Conservation (phyloP, 208 protist genomes). For the Acanthamoeba triangularis region DNA sequence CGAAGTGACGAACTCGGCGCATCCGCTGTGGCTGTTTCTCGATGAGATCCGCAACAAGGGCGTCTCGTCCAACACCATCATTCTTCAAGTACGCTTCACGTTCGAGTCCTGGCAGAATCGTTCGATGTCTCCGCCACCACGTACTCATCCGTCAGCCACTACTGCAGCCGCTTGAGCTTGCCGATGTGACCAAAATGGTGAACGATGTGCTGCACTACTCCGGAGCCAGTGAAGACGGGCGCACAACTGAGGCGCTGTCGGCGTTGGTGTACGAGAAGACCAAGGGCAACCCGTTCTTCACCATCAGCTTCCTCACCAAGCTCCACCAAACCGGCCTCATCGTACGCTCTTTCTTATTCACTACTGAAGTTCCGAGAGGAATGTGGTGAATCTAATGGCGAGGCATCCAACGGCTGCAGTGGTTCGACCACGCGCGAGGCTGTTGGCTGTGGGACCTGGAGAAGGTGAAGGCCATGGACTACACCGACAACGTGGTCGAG, state of each 20-base stretch:
- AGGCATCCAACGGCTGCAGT: background rate
- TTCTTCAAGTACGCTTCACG: background rate
- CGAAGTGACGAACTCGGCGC: slow-evolving; percentile 22
- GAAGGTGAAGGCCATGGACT: background rate
- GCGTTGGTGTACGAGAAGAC: slow-evolving; percentile 40
- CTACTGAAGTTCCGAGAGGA: too few relatives aligned
- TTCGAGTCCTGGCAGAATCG: too few relatives aligned
- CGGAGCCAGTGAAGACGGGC: background rate
- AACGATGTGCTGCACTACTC: background rate
- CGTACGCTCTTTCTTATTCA: background rate
- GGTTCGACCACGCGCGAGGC: background rate
- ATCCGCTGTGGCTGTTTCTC: slow-evolving; percentile 57
- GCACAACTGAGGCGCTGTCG: background rate
- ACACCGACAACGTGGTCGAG: slow-evolving; percentile 73
- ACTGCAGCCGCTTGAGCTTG: background rate
- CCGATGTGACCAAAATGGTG: slow-evolving; percentile 58
- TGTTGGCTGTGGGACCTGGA: slow-evolving; percentile 21
- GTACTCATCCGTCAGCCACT: too few relatives aligned
- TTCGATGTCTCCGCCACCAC: too few relatives aligned
- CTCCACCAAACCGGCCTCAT: slow-evolving; percentile 59
- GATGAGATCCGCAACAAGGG: slow-evolving; percentile 46
- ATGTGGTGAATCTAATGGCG: background rate
- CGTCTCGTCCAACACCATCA: slow-evolving; percentile 19
- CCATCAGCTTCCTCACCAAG: slow-evolving; percentile 74
- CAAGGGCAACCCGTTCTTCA: slow-evolving; percentile 73